phyloP scores from a whole-genome alignment of 75 land plant species.

The Chamaecyparis obtusa region DNA sequence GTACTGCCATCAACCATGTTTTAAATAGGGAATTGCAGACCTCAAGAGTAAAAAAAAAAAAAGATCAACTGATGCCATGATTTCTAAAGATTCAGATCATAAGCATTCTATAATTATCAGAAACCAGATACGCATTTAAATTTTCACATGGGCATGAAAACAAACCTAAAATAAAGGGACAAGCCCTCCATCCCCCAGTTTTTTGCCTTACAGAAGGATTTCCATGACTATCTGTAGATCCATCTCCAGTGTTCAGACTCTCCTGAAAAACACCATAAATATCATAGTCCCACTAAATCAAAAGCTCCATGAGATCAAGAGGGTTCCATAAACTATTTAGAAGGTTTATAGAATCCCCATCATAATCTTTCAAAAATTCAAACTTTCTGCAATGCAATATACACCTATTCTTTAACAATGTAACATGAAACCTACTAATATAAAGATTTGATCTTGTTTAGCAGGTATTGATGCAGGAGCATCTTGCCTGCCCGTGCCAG shows the following conservation, averaged over 20 bases:
- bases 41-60: background rate
- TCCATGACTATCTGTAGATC: constrained; percentile 76
- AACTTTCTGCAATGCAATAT: background rate
- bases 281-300: background rate
- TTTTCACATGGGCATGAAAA: background rate
- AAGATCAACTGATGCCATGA: background rate
- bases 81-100: background rate
- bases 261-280: background rate
- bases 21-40: background rate
- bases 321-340: background rate
- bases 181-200: constrained; percentile 90
- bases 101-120: background rate
- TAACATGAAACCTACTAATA: background rate
- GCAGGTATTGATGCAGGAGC: background rate
- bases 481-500: too few species aligned
- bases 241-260: constrained; percentile 62
- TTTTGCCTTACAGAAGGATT: constrained; percentile 62
- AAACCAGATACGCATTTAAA: background rate
- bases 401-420: background rate
- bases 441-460: background rate
- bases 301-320: background rate
- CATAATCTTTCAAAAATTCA: background rate
- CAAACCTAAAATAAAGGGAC: constrained; percentile 84
- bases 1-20: too few species aligned
- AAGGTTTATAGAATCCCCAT: background rate